These are phyloP conservation scores for Anthracocystis panici-leucophaei DNA, from an alignment of 1,284 basidiomycete genomes.

Conservation along the genomic window DNA sequence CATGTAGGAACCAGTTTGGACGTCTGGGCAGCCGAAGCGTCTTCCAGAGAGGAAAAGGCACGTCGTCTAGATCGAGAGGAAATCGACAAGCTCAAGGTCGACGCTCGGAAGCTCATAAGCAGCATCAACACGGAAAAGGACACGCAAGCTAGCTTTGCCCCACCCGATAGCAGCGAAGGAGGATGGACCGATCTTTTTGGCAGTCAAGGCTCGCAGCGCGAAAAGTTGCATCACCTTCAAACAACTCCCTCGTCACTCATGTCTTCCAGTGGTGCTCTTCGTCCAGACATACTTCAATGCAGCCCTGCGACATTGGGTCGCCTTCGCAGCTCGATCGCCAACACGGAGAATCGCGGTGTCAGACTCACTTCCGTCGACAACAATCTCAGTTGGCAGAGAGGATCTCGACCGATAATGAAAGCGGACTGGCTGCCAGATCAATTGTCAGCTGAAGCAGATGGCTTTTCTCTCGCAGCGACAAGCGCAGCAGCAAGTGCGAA, in stretches of 20 bases:
- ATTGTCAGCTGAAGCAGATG: slow-evolving; percentile 11
- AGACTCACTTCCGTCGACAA: slow-evolving; percentile 25
- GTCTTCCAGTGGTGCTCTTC: slow-evolving; percentile 27
- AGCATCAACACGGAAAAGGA: slow-evolving; percentile 26
- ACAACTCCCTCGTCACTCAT: slow-evolving; percentile 26
- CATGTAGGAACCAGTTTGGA: slow-evolving; percentile 15
- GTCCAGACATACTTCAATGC: slow-evolving; percentile 10
- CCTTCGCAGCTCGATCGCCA: slow-evolving; percentile 20
- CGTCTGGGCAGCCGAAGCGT: slow-evolving; percentile 39
- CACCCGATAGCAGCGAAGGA: slow-evolving; percentile 10
- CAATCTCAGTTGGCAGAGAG: slow-evolving; percentile 26
- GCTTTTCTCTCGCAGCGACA: slow-evolving; percentile 1
- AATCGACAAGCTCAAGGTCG: slow-evolving; percentile 41
- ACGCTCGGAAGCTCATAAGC: slow-evolving; percentile 37
- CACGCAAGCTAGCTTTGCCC: slow-evolving; percentile 31
- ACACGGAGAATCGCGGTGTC: slow-evolving; percentile 34
- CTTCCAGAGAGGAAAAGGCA: slow-evolving; percentile 28
- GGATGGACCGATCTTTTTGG: slow-evolving; percentile 39
- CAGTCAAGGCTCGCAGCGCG: slow-evolving; percentile 39
- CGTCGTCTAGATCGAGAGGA: slow-evolving; percentile 35
- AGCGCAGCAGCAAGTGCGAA: neutral
- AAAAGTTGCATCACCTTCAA: slow-evolving; percentile 31
- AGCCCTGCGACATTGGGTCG: slow-evolving; percentile 26
- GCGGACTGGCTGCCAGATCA: slow-evolving; percentile 32
- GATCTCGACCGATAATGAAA: slow-evolving; percentile 22